A percentile compares a stretch with the other conserved stretches of the same genome.
These are phyloP conservation scores for Begonia peltatifolia DNA, from an alignment of 306 rosid genomes.

Conservation along the genomic window DNA sequence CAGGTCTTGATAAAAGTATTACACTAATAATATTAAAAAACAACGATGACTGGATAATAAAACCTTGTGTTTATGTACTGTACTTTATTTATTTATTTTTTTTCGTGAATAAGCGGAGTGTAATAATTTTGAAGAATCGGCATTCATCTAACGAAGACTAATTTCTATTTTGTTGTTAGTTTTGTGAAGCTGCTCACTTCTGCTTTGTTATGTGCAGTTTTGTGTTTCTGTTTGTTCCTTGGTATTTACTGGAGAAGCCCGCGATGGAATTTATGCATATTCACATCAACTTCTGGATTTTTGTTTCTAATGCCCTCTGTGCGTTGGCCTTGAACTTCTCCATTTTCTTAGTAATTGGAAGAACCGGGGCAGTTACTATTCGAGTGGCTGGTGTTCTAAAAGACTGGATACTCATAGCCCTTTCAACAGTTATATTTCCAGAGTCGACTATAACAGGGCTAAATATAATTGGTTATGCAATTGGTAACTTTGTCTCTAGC, in stretches of 20 bases:
- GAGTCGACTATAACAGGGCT: conserved; percentile 79
- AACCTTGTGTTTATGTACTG: neutral
- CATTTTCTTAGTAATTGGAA: conserved; percentile 80
- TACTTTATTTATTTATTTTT: neutral
- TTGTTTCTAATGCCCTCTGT: conserved; percentile 78
- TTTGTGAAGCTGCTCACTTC: conserved; percentile 1
- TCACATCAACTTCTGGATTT: conserved; percentile 87
- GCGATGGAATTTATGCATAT: conserved; percentile 66
- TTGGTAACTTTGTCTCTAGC: conserved; percentile 34
- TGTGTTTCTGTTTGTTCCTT: conserved; percentile 75
- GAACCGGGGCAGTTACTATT: conserved; percentile 93
- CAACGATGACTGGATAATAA: too few relatives aligned
- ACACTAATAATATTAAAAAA: too few relatives aligned
- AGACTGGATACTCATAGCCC: conserved; percentile 96
- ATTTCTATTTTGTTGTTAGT: neutral
- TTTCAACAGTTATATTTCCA: conserved; percentile 86
- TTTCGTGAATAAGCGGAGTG: neutral
- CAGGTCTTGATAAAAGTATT: conserved; percentile 35
- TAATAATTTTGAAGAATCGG: neutral
- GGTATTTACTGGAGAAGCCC: conserved; percentile 84
- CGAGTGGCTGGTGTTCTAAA: conserved; percentile 94
- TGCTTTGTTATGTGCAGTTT: conserved; percentile 52
- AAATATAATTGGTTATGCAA: conserved; percentile 85
- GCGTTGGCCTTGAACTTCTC: conserved; percentile 95
- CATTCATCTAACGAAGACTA: neutral